phyloP scores from a whole-genome alignment of 257 asterid species.

The Salvia splendens region DNA sequence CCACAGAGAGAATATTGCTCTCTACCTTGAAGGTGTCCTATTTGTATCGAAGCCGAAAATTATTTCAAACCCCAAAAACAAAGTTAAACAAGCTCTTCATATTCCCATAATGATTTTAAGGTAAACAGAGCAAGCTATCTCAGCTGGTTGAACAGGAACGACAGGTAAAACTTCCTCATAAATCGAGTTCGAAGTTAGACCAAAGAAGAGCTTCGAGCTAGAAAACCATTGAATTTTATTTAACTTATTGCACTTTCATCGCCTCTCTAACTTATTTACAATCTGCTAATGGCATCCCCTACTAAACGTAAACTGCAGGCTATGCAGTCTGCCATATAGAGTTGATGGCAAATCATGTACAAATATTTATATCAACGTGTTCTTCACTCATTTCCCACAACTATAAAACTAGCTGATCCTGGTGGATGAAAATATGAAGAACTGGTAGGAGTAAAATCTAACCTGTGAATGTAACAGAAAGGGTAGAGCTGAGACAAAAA shows the following conservation, averaged over 20 bases:
- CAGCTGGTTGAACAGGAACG: too few species aligned
- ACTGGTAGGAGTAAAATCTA: conserved; percentile 19
- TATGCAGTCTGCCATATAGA: conserved; percentile 29
- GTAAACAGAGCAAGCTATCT: too few species aligned
- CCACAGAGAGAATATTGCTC: too few species aligned
- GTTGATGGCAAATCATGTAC: conserved; percentile 26
- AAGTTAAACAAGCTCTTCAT: too few species aligned
- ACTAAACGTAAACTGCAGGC: conserved; percentile 28
- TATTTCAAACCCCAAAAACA: too few species aligned
- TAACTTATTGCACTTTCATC: conserved; percentile 30
- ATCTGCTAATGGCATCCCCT: conserved; percentile 14
- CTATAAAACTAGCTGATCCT: conserved; percentile 25
- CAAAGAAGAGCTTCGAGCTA: not conserved
- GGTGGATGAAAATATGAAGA: conserved; percentile 13
- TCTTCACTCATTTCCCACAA: conserved; percentile 31
- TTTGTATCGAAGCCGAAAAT: too few species aligned
- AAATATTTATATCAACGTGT: conserved; percentile 27
- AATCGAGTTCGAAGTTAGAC: not conserved
- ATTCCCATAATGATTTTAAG: too few species aligned
- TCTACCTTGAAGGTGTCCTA: too few species aligned
- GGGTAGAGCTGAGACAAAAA: conserved; percentile 24
- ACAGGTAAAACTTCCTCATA: not conserved
- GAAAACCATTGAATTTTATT: conserved; percentile 17
- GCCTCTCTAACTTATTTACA: conserved; percentile 37
- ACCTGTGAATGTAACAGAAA: conserved; percentile 13